phyloP scores from a whole-genome alignment of 176 grass and related monocot genomes.

The Musa troglodytarum region DNA sequence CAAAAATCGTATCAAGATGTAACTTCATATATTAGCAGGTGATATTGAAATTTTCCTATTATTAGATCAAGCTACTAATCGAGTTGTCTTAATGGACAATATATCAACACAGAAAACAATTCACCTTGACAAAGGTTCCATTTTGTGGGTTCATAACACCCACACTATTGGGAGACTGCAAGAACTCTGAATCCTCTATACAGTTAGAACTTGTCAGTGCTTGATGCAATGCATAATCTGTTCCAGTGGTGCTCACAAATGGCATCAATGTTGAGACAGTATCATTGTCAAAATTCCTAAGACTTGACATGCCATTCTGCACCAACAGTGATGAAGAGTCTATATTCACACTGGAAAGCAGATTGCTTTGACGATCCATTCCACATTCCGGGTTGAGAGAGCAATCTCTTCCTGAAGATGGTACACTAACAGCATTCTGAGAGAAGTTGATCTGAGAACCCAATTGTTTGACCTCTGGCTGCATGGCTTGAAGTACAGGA shows the following conservation, averaged over 20 bases:
- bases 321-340: slow-evolving; percentile 50
- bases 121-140: slow-evolving; percentile 96
- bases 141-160: slow-evolving; percentile 47
- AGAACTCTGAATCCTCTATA: slow-evolving; percentile 54
- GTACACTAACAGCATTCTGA: slow-evolving; percentile 39
- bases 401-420: slow-evolving; percentile 38
- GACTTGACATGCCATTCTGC: slow-evolving; percentile 38
- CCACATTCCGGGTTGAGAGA: slow-evolving; percentile 43
- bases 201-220: slow-evolving; percentile 49
- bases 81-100: background rate
- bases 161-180: slow-evolving; percentile 47
- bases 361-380: slow-evolving; percentile 29
- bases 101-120: background rate
- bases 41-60: background rate
- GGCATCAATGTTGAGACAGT: slow-evolving; percentile 50
- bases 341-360: slow-evolving; percentile 36
- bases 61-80: background rate
- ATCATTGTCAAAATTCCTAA: slow-evolving; percentile 31
- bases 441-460: slow-evolving; percentile 29
- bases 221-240: slow-evolving; percentile 46
- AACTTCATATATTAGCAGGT: too few relatives aligned
- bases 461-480: slow-evolving; percentile 34
- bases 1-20: too few relatives aligned
- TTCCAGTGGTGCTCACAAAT: slow-evolving; percentile 52
- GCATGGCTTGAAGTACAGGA: slow-evolving; percentile 36